Percentiles rank a stretch among this genome's conserved stretches.
Evolutionary conservation across 192 early-diverging fungal species (phyloP).

Genomic region (Coemansia umbellata): DNA sequence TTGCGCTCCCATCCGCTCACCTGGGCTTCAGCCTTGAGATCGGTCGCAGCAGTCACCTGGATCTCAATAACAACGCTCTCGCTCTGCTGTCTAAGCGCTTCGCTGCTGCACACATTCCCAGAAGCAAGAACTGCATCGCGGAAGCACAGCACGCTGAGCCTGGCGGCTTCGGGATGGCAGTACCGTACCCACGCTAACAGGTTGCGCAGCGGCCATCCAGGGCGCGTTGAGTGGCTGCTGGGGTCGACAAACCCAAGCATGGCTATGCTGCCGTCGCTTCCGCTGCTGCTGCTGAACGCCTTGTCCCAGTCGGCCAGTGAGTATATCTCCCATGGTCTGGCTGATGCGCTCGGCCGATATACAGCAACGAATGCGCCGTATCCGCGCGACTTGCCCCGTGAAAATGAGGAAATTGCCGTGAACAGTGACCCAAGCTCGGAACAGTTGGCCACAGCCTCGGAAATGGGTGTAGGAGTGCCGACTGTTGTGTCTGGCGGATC

Average conservation of each 20-base stretch:
- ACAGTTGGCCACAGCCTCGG: slow-evolving; percentile 1
- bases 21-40: slow-evolving; percentile 9
- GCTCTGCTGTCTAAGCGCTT: slow-evolving; percentile 4
- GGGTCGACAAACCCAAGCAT: slow-evolving; percentile 85
- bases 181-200: slow-evolving; percentile 59
- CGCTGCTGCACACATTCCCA: background rate
- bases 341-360: background rate
- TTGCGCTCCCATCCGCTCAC: slow-evolving; percentile 93
- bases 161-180: slow-evolving; percentile 7
- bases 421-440: slow-evolving; percentile 36
- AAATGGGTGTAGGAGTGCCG: slow-evolving; percentile 3
- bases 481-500: slow-evolving; percentile 52
- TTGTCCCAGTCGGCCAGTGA: slow-evolving; percentile 30
- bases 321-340: slow-evolving; percentile 5
- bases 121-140: slow-evolving; percentile 18
- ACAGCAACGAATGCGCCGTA: slow-evolving; percentile 27
- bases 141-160: slow-evolving; percentile 32
- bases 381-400: background rate
- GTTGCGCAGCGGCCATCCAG: slow-evolving; percentile 95
- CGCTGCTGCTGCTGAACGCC: slow-evolving; percentile 1
- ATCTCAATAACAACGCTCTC: slow-evolving; percentile 41
- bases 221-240: slow-evolving; percentile 63
- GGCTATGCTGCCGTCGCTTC: background rate
- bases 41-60: slow-evolving; percentile 11
- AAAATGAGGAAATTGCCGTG: slow-evolving; percentile 16